Conservation (phyloP, 495 filamentous ascomycete genomes). For the Neurospora discreta region DNA sequence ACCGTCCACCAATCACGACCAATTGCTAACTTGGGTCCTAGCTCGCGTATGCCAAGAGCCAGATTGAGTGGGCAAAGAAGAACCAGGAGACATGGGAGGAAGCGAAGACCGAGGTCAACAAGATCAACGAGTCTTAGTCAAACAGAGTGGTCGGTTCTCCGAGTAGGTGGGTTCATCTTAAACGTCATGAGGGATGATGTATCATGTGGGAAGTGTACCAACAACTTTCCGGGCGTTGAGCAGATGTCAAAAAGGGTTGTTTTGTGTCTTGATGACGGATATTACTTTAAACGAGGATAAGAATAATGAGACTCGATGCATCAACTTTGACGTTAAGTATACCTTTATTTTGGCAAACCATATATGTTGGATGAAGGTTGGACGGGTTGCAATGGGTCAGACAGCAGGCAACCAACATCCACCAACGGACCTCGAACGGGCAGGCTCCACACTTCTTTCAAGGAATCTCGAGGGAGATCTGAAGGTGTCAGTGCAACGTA, state of each 20-base stretch:
- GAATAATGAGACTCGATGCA: neutral
- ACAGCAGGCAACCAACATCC: neutral
- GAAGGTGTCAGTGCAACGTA: neutral
- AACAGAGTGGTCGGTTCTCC: neutral
- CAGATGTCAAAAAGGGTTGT: neutral
- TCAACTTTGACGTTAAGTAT: too few species aligned
- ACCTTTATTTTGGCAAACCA: neutral
- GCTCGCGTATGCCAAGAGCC: slow-evolving; percentile 87
- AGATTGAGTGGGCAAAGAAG: slow-evolving; percentile 97
- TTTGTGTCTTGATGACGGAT: neutral
- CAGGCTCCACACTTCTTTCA: neutral
- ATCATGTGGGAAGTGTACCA: neutral
- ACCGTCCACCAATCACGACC: neutral
- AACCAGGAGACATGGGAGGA: slow-evolving; percentile 95
- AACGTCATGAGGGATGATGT: neutral
- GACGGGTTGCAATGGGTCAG: neutral
- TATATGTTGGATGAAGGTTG: neutral
- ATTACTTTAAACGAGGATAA: neutral
- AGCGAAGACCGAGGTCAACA: slow-evolving; percentile 82
- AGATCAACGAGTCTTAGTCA: slow-evolving; percentile 51
- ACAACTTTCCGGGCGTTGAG: neutral
- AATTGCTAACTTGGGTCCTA: slow-evolving; percentile 26
- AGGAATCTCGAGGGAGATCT: neutral
- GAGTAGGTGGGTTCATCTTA: neutral
- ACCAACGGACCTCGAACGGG: neutral